Base-by-base conservation (phyloP, 345 rosid species). In the Eucalyptus sp. region DNA sequence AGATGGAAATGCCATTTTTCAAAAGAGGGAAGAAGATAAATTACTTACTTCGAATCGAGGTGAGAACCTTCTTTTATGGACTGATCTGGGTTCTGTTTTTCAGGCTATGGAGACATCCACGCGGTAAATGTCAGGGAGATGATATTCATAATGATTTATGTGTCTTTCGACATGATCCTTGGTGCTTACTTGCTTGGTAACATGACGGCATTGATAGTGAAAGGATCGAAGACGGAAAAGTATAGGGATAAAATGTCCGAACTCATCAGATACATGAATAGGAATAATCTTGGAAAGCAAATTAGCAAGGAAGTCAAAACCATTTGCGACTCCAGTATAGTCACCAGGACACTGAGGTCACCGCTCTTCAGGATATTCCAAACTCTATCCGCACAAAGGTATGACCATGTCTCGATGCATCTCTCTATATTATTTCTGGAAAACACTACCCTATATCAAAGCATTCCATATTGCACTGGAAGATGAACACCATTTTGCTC, bases 71-170 rank as follows among this genome's bases (percentile, higher is more conserved):
- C 76, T 24, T 51, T 71, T 13, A 48, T 29, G 31, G 48, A 27
- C 66, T 86, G 22, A 81, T 50, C 46, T 86, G 22, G 89, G 20
- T 90, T 79, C 49, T 84, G 22, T 87, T 71, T 31, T 91, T 87
- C 94, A 97, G 99, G 99, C 54, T 96, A 97, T 89, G 98, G 99
- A 90, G 98, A 97, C 52, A 92, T 96, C 92, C 99, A 97, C 71
- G 99, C 98, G 6, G 98, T 96, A 56, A 97, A 97, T 92, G 91
- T 93, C 81, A 93, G 97, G 87, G 98, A 97, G 90, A 96, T 97
- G 98, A 94, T 96, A 91, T 97, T 97, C 58, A 94, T 95, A 6
- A 97, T 97, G 99, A 62, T 90, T 50, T 97, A 94, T 90, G 95
- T 96, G 56, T 97, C 98, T 13, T 96, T 96, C 27, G 98, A 97